Base-by-base conservation (phyloP, 2,329 filamentous ascomycete genomes). In the Fusarium sp. region DNA sequence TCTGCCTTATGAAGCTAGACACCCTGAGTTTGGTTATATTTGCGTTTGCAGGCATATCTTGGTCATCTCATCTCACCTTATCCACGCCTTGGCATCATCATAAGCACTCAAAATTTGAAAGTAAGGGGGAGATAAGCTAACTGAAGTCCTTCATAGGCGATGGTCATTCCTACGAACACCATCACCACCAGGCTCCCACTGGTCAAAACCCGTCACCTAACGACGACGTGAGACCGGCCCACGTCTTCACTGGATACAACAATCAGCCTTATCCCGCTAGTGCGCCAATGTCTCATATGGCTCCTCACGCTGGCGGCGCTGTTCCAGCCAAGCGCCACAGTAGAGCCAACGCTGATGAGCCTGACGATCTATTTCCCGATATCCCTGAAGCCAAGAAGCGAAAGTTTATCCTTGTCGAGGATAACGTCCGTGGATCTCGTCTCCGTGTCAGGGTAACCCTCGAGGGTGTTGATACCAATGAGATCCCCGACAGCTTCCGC, bases 361-460 rank as follows among this genome's bases (percentile, higher is more conserved):
- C 91, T 53, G 87, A 90, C 17, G 89, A 90, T 49, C 88, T 98
- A 44, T 98, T 98, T 79, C 93, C 94, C 49, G 92, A 96, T 71
- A 87, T 97, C 53, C 94, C 95, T 2, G 94, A 96, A 75, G 90
- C 91, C 53, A 97, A 97, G 83, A 93, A 94, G 76, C 92, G 95
- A 77, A 98, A 98, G 81, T 98, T 98, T 80, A 97, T 98, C 72
- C 88, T 98, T 11, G 94, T 98, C 28, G 95, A 98, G 71, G 95
- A 98, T 78, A 90, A 89, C 53, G 92, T 94, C 66, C 91, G 93
- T 36, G 92, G 91, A 53, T 91, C 89, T 51, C 89, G 94, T 42
- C 90, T 98, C 3, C 91, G 95, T 17, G 95, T 98, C 45, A 92
- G 95, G 66, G 95, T 98, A 52, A 96, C 92, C 68, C 89, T 99